These are phyloP conservation scores for Entomortierella beljakovae DNA, from an alignment of 192 early-diverging fungal species.

Conservation along the genomic window DNA sequence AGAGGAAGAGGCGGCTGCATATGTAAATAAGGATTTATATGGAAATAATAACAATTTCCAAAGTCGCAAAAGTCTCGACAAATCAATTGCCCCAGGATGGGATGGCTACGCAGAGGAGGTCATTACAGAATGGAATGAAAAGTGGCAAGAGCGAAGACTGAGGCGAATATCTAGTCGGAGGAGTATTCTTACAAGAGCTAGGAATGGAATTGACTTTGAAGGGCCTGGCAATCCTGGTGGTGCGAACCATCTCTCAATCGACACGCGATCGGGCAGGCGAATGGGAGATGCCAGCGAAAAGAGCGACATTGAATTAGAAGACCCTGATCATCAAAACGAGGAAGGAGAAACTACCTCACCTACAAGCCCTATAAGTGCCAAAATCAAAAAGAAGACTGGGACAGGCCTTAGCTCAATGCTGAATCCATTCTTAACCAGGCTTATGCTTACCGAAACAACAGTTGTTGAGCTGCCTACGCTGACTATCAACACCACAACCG, in stretches of 20 bases:
- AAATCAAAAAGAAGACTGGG: conserved; percentile 28
- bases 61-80: conserved; percentile 23
- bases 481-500: conserved; percentile 45
- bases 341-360: conserved; percentile 1
- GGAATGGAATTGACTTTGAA: neutral
- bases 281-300: neutral
- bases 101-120: conserved; percentile 48
- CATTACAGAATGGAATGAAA: conserved; percentile 47
- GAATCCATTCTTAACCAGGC: conserved; percentile 21
- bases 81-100: conserved; percentile 29
- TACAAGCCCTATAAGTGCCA: conserved; percentile 25
- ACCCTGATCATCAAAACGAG: neutral
- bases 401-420: conserved; percentile 38
- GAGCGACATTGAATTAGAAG: neutral
- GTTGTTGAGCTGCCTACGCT: conserved; percentile 37
- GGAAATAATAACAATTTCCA: neutral
- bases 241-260: neutral
- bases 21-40: neutral
- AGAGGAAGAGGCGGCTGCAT: conserved; percentile 24
- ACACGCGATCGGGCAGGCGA: neutral
- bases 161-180: conserved; percentile 10
- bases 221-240: neutral
- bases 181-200: neutral
- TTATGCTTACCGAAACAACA: conserved; percentile 35
- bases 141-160: conserved; percentile 30